phyloP scores from a whole-genome alignment of 768 basidiomycete genomes.

The Galerina sulciceps region DNA sequence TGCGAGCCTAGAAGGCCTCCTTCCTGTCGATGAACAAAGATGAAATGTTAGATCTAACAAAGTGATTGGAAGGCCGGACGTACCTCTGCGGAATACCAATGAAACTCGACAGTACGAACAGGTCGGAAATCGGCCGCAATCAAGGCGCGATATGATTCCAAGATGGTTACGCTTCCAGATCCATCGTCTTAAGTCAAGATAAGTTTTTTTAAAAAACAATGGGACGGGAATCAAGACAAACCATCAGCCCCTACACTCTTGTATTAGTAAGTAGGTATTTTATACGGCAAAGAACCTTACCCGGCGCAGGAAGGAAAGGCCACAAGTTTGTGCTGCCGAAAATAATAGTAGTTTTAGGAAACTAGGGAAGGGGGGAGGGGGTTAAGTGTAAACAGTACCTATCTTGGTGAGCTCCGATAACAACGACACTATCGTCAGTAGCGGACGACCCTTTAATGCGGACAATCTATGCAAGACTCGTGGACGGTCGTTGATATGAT shows the following conservation, averaged over 20 bases:
- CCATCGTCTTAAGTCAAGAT: constrained; percentile 62
- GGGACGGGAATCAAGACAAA: constrained; percentile 24
- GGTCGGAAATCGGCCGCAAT: constrained; percentile 73
- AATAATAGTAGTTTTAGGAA: not conserved
- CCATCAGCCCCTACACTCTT: constrained; percentile 51
- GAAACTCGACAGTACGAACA: constrained; percentile 71
- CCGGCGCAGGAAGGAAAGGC: constrained; percentile 80
- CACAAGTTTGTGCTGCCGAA: constrained; percentile 67
- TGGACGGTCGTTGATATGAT: constrained; percentile 5
- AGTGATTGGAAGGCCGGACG: constrained; percentile 8
- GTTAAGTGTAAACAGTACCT: constrained; percentile 44
- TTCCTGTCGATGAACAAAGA: constrained; percentile 58
- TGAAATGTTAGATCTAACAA: constrained; percentile 6
- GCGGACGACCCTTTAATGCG: constrained; percentile 75
- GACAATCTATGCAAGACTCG: constrained; percentile 56
- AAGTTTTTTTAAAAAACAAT: constrained; percentile 22
- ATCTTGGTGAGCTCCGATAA: constrained; percentile 85
- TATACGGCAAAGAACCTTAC: constrained; percentile 38
- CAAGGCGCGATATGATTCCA: constrained; percentile 77
- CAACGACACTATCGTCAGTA: constrained; percentile 62
- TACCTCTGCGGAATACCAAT: constrained; percentile 86
- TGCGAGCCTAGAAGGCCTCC: constrained; percentile 88
- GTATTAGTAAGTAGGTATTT: constrained; percentile 21
- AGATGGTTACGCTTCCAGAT: constrained; percentile 78
- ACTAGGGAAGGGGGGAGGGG: not conserved